Evolutionary conservation across 768 basidiomycete genomes (phyloP).

Genomic region (Rubroboletus satanas): DNA sequence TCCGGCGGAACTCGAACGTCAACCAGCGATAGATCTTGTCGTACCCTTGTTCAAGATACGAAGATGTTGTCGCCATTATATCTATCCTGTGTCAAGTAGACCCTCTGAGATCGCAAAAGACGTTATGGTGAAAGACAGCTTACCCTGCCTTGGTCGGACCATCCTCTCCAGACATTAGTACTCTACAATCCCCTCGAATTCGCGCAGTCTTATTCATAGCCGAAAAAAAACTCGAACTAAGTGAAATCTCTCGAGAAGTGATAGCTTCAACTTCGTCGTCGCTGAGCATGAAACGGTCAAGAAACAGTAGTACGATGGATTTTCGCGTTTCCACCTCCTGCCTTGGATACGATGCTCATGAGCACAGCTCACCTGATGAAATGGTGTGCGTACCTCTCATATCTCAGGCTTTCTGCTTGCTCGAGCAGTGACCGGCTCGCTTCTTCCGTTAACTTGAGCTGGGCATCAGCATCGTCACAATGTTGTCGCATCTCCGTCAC

Average conservation of each 20-base stretch:
- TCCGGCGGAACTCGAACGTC: conserved; percentile 77
- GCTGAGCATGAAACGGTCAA: conserved; percentile 79
- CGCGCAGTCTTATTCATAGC: conserved; percentile 84
- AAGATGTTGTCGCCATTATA: conserved; percentile 79
- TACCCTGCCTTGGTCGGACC: conserved; percentile 77
- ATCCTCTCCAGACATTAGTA: conserved; percentile 83
- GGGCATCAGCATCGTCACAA: conserved; percentile 80
- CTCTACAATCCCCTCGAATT: conserved; percentile 80
- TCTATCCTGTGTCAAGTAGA: conserved; percentile 57
- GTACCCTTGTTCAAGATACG: conserved; percentile 84
- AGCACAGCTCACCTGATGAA: not conserved
- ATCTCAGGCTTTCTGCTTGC: conserved; percentile 70
- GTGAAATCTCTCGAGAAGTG: conserved; percentile 71
- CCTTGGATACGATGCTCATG: conserved; percentile 34
- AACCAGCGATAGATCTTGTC: conserved; percentile 87
- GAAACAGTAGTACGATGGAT: conserved; percentile 73
- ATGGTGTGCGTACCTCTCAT: conserved; percentile 55
- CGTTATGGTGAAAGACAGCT: conserved; percentile 9
- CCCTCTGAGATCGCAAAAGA: not conserved
- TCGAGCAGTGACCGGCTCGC: conserved; percentile 79
- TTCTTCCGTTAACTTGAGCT: conserved; percentile 69
- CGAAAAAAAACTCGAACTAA: conserved; percentile 71
- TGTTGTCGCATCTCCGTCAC: conserved; percentile 74
- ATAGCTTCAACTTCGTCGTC: conserved; percentile 71
- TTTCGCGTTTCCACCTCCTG: conserved; percentile 67